These are phyloP conservation scores for Filobasidium wieringae DNA, from an alignment of 768 basidiomycete species.

Conservation along the genomic window DNA sequence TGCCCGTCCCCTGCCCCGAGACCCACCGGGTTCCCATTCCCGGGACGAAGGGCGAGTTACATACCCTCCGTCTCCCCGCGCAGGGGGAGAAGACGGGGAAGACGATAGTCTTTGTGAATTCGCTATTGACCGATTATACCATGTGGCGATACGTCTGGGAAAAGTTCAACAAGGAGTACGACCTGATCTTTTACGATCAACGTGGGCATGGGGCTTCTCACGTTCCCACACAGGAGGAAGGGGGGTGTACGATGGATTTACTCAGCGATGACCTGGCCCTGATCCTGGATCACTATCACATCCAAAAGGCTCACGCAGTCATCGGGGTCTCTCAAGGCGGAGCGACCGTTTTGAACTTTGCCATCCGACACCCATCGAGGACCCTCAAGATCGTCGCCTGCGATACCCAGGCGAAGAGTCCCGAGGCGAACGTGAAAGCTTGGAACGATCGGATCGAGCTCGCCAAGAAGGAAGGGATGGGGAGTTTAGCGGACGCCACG, in stretches of 20 bases:
- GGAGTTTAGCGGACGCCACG: slow-evolving; percentile 27
- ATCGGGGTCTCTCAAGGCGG: slow-evolving; percentile 39
- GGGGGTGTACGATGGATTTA: slow-evolving; percentile 22
- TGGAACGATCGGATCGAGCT: slow-evolving; percentile 38
- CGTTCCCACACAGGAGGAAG: slow-evolving; percentile 16
- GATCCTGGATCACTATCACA: slow-evolving; percentile 24
- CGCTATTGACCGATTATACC: slow-evolving; percentile 34
- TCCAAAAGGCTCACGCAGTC: slow-evolving; percentile 24
- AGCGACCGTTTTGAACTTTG: slow-evolving; percentile 35
- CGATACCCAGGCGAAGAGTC: slow-evolving; percentile 36
- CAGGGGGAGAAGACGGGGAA: not conserved
- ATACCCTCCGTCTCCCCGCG: slow-evolving; percentile 5
- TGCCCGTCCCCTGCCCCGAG: slow-evolving; percentile 2
- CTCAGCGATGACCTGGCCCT: slow-evolving; percentile 31
- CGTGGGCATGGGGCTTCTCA: slow-evolving; percentile 37
- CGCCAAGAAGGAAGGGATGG: slow-evolving; percentile 25
- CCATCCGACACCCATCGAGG: slow-evolving; percentile 21
- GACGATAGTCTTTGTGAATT: slow-evolving; percentile 33
- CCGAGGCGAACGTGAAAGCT: slow-evolving; percentile 32
- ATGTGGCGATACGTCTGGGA: slow-evolving; percentile 29
- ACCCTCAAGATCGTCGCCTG: slow-evolving; percentile 27
- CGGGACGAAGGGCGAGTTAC: not conserved
- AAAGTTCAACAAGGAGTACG: slow-evolving; percentile 26
- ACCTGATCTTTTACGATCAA: slow-evolving; percentile 36
- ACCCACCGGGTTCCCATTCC: slow-evolving; percentile 1